Conservation (phyloP, 2,329 filamentous ascomycete species). For the Oidium heveae region DNA sequence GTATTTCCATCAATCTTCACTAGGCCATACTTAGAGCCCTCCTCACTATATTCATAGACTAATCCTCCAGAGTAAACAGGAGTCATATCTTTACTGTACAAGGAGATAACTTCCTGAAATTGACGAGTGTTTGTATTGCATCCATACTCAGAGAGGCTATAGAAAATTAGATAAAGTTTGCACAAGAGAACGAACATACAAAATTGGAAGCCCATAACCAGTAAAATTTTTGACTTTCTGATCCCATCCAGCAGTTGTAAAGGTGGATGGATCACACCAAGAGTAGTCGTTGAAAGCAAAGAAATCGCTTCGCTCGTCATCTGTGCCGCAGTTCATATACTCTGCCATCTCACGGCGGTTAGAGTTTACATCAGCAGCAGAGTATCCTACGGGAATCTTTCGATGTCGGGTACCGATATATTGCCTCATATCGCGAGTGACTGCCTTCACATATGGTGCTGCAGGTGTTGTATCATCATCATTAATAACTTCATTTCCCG, state of each 20-base stretch:
- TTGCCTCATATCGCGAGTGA: conserved; percentile 29
- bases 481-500: conserved; percentile 34
- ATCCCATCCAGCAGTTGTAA: conserved; percentile 37
- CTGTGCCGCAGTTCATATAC: conserved; percentile 49
- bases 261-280: conserved; percentile 35
- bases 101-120: conserved; percentile 53
- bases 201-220: conserved; percentile 40
- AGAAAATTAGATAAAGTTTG: neutral
- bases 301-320: conserved; percentile 41
- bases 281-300: conserved; percentile 43
- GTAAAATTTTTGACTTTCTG: conserved; percentile 41
- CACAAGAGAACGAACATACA: conserved; percentile 7
- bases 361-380: conserved; percentile 38
- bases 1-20: conserved; percentile 13
- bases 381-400: conserved; percentile 30
- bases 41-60: conserved; percentile 81
- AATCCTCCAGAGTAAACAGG: conserved; percentile 80
- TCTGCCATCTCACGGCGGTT: conserved; percentile 43
- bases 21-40: conserved; percentile 48
- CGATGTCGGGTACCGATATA: conserved; percentile 25
- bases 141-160: conserved; percentile 59
- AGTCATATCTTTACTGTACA: conserved; percentile 70
- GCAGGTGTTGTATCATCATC: conserved; percentile 22
- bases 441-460: conserved; percentile 31
- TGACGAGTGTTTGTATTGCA: conserved; percentile 60